Conservation (phyloP, 2,329 filamentous ascomycete genomes). For the Fusarium sp. region DNA sequence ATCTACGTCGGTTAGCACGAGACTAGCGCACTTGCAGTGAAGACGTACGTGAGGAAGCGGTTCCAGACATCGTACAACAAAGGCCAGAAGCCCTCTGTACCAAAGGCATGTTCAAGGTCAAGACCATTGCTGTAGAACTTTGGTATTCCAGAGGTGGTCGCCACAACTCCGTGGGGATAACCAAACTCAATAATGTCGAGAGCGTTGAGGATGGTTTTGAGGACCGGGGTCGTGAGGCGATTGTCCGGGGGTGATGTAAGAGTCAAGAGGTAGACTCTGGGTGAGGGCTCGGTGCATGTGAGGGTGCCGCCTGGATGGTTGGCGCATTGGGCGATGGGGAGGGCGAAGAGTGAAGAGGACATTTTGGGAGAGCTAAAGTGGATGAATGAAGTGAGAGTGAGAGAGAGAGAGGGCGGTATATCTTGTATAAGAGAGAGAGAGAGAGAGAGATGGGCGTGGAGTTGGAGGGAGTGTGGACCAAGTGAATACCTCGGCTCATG, state of each 20-base stretch:
- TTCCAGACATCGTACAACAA: constrained; percentile 72
- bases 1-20: constrained; percentile 49
- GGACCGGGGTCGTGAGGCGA: constrained; percentile 74
- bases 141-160: constrained; percentile 76
- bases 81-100: constrained; percentile 68
- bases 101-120: constrained; percentile 74
- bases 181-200: constrained; percentile 78
- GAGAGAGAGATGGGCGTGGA: constrained; percentile 4
- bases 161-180: constrained; percentile 74
- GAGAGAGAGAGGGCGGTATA: neutral
- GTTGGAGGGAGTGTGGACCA: constrained; percentile 9
- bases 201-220: constrained; percentile 71
- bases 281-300: constrained; percentile 67
- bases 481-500: constrained; percentile 36
- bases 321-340: constrained; percentile 63
- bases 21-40: neutral
- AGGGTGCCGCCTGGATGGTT: constrained; percentile 65
- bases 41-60: constrained; percentile 57
- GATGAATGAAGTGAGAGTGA: neutral
- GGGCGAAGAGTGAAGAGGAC: constrained; percentile 47
- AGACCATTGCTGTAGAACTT: constrained; percentile 89
- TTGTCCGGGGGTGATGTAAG: constrained; percentile 79
- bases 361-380: constrained; percentile 11
- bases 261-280: constrained; percentile 75
- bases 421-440: no score